Conservation (phyloP, 495 filamentous ascomycete genomes). For the Antarctomyces pellizariae region DNA sequence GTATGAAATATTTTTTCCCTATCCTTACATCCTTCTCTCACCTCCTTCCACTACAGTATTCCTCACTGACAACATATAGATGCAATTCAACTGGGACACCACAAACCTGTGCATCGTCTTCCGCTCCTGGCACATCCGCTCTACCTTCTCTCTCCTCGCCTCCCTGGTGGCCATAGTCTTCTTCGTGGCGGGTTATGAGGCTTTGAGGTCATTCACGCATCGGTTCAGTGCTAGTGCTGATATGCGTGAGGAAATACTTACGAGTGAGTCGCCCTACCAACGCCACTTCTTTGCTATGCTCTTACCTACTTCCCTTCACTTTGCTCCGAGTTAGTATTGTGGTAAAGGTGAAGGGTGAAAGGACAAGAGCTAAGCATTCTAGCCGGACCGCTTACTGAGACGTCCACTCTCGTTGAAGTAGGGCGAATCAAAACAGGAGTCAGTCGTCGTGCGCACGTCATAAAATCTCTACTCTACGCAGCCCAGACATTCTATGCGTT, state of each 20-base stretch:
- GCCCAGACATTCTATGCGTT: slow-evolving; percentile 96
- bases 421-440: slow-evolving; percentile 28
- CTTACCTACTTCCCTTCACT: slow-evolving; percentile 4
- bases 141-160: slow-evolving; percentile 43
- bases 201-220: slow-evolving; percentile 48
- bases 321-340: background rate
- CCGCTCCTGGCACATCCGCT: slow-evolving; percentile 63
- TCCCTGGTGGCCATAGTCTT: slow-evolving; percentile 64
- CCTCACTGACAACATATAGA: slow-evolving; percentile 25
- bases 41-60: slow-evolving; percentile 1
- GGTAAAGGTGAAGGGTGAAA: slow-evolving; percentile 1
- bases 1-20: too few species aligned
- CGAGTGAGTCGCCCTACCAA: slow-evolving; percentile 33
- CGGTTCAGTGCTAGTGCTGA: slow-evolving; percentile 46
- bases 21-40: slow-evolving; percentile 3
- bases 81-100: slow-evolving; percentile 94
- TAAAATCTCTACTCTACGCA: slow-evolving; percentile 68
- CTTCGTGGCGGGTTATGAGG: slow-evolving; percentile 78
- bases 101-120: slow-evolving; percentile 89
- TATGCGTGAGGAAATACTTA: slow-evolving; percentile 23
- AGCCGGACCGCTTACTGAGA: slow-evolving; percentile 23
- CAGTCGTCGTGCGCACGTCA: slow-evolving; percentile 39
- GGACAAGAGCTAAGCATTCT: slow-evolving; percentile 7
- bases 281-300: slow-evolving; percentile 4
- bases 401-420: slow-evolving; percentile 25